Conservation (phyloP, 768 basidiomycete genomes). For the Leccinum rimulosum region DNA sequence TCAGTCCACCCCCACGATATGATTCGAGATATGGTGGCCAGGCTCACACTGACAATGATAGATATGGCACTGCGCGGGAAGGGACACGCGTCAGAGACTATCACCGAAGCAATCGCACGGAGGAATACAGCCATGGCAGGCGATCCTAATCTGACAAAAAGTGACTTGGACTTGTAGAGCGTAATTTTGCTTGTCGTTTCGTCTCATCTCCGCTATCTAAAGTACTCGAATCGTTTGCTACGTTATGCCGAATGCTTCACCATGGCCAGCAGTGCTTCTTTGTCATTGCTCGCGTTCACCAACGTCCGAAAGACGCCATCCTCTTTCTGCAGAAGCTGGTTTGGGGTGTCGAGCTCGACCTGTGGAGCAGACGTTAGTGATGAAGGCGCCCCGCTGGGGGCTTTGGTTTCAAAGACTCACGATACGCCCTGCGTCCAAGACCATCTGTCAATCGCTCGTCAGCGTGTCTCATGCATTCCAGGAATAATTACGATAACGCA, state of each 20-base stretch:
- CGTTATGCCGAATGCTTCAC: constrained; percentile 2
- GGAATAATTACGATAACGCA: constrained; percentile 15
- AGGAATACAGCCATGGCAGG: constrained; percentile 28
- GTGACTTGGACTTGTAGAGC: constrained; percentile 4
- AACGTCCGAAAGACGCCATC: neutral
- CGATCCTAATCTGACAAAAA: constrained; percentile 22
- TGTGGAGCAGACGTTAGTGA: neutral
- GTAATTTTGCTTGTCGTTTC: constrained; percentile 2
- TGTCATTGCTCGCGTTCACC: constrained; percentile 9
- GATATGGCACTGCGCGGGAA: constrained; percentile 42
- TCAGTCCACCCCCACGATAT: constrained; percentile 58
- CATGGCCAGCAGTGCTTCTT: neutral
- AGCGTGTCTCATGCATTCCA: neutral
- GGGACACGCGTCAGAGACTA: constrained; percentile 39
- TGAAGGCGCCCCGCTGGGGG: neutral
- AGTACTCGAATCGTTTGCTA: constrained; percentile 10
- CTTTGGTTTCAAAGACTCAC: neutral
- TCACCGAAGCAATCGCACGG: constrained; percentile 34
- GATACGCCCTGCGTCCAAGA: constrained; percentile 11
- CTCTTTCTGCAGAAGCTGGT: constrained; percentile 2
- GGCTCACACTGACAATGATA: constrained; percentile 39
- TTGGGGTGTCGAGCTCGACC: constrained; percentile 6
- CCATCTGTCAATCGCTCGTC: constrained; percentile 1
- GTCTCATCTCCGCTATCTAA: constrained; percentile 2
- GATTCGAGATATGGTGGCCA: constrained; percentile 53